A percentile compares a stretch with the other conserved stretches of the same genome.
These are phyloP conservation scores for Suillus sp. DNA, from an alignment of 768 basidiomycete species.

Conservation along the genomic window DNA sequence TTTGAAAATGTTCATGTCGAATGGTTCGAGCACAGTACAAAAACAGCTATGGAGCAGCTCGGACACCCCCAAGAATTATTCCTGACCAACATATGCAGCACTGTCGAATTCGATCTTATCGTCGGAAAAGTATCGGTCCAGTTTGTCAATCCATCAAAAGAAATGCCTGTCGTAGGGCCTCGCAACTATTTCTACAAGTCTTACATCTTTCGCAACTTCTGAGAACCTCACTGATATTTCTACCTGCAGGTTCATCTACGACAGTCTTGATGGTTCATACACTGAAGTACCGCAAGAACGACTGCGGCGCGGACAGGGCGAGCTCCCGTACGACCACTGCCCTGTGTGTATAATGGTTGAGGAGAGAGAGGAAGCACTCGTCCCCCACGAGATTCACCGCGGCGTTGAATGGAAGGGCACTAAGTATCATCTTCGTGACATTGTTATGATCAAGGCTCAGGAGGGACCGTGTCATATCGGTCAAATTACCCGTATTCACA, in stretches of 20 bases:
- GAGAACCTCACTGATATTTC: conserved; percentile 6
- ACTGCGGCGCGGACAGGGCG: conserved; percentile 13
- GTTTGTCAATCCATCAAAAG: conserved; percentile 29
- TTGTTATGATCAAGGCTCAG: conserved; percentile 50
- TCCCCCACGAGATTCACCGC: conserved; percentile 32
- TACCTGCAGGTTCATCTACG: conserved; percentile 50
- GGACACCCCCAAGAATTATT: conserved; percentile 68
- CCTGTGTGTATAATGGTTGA: conserved; percentile 43
- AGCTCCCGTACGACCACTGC: conserved; percentile 54
- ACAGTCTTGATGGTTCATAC: conserved; percentile 48
- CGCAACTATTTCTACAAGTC: conserved; percentile 64
- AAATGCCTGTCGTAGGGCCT: conserved; percentile 28
- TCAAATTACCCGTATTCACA: conserved; percentile 39
- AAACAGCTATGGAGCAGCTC: conserved; percentile 61
- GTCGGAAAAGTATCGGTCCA: conserved; percentile 52
- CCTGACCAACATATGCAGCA: conserved; percentile 55
- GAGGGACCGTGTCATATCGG: conserved; percentile 60
- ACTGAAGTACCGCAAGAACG: conserved; percentile 39
- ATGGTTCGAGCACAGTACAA: conserved; percentile 74
- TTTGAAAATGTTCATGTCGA: conserved; percentile 58
- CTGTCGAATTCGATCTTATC: conserved; percentile 41
- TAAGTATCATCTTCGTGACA: conserved; percentile 64
- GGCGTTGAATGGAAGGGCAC: conserved; percentile 51
- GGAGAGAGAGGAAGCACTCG: conserved; percentile 35
- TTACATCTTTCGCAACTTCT: conserved; percentile 10